Evolutionary conservation across 192 early-diverging fungal species (phyloP).

Genomic region (Coemansia sp.): DNA sequence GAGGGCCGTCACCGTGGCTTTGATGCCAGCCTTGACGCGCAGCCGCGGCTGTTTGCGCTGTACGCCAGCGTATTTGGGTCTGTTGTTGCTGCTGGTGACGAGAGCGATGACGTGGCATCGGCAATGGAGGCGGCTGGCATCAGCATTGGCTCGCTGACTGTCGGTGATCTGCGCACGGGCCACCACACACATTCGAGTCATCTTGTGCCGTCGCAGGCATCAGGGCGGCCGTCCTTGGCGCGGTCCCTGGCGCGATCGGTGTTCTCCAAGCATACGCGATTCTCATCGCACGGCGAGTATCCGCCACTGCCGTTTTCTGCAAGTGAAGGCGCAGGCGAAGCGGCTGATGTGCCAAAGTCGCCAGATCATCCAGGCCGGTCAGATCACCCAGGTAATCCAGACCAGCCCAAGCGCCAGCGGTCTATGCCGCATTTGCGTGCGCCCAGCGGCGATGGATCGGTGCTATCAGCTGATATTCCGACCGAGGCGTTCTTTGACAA

Average conservation of each 20-base stretch:
- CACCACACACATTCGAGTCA: neutral
- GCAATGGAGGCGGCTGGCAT: slow-evolving; percentile 13
- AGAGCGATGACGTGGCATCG: slow-evolving; percentile 19
- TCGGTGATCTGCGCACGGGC: slow-evolving; percentile 7
- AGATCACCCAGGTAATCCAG: neutral
- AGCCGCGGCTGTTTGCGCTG: slow-evolving; percentile 62
- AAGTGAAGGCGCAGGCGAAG: neutral
- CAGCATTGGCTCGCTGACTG: slow-evolving; percentile 8
- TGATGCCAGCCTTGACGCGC: slow-evolving; percentile 55
- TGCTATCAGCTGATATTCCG: slow-evolving; percentile 17
- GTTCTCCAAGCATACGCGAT: slow-evolving; percentile 27
- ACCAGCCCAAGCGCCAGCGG: slow-evolving; percentile 38
- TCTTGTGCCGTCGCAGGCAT: slow-evolving; percentile 24
- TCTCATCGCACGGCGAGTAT: slow-evolving; percentile 23
- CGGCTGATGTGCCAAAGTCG: slow-evolving; percentile 6
- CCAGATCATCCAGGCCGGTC: neutral
- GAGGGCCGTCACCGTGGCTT: slow-evolving; percentile 57
- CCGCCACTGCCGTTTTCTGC: slow-evolving; percentile 19
- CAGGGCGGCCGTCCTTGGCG: slow-evolving; percentile 44
- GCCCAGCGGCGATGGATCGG: slow-evolving; percentile 22
- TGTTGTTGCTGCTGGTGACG: slow-evolving; percentile 19
- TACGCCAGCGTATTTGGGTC: slow-evolving; percentile 56
- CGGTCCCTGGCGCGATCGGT: slow-evolving; percentile 43
- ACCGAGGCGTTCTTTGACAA: slow-evolving; percentile 45
- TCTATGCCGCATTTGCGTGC: slow-evolving; percentile 51